Evolutionary conservation across 306 rosid genomes (phyloP), one percentile per base, ranked within the genome.

Genomic region (Sindora glabra): DNA sequence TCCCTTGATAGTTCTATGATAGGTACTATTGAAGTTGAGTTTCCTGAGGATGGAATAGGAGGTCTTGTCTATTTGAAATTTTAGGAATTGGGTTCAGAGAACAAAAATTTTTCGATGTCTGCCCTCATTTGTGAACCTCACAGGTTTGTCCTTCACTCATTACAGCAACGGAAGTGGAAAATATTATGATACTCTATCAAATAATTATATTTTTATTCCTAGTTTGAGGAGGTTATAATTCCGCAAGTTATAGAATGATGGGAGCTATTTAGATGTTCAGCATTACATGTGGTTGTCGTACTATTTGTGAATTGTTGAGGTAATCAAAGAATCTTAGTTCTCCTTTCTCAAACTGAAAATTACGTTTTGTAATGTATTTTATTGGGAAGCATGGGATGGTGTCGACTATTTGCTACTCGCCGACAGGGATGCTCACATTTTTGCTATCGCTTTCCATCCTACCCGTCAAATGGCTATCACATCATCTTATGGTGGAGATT

Each of bases 51-150:
- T 41, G 95, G 88, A 63, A 71, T 92, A 58, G 99, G 99, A 29
- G 87, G 85, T 67, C 79, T 89, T 48, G 71, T 84, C 58, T 89
- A 87, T 71, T 85, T 92, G 53, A 92, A 92, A 72, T 92, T 92
- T 73, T 92, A 95, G 99, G 82, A 73, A 51, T 80, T 84, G 37
- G 84, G 38, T 67, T 46, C 87, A 48, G 86, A 86, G 53, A 74
- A 67, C 79, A 74, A 76, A 77, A 82, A 36, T 49, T 86, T 84
- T 79, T 72, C 71, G 34, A 55, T 86, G 62, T 89, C 96, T 49
- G 89, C 99, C 39, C 68, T 86, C 62, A 77, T 86, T 56, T 92
- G 86, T 73, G 96, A 92, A 68, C 99, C 96, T 45, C 99, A 92
- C 78, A 92, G 95, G 99, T 88, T 60, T 36, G 80, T 54, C 54